Evolutionary conservation across 371 early-diverging fungal genomes (phyloP).

Genomic region (Dipsacomyces acuminosporus): DNA sequence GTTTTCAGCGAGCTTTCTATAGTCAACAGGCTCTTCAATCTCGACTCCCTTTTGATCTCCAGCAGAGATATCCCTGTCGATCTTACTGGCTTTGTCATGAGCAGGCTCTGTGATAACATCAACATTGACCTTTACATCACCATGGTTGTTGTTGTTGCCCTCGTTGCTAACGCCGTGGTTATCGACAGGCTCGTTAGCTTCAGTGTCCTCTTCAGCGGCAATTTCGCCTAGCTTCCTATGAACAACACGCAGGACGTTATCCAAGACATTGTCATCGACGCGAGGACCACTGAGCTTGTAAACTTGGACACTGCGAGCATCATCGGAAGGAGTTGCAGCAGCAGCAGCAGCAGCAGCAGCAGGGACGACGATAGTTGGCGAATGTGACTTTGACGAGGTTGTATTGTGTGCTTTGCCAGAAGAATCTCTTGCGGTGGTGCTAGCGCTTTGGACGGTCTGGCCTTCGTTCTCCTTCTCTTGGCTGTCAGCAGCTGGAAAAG

Average conservation of each 20-base stretch:
- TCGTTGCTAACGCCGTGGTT: not conserved
- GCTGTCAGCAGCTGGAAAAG: too few species aligned
- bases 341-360: conserved; percentile 1
- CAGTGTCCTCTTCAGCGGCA: conserved; percentile 44
- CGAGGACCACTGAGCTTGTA: not conserved
- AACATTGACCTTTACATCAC: conserved; percentile 6
- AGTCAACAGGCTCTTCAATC: conserved; percentile 38
- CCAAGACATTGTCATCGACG: conserved; percentile 15
- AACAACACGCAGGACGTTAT: conserved; percentile 29
- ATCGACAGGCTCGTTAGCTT: conserved; percentile 31
- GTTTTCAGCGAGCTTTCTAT: conserved; percentile 14
- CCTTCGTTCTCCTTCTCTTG: not conserved
- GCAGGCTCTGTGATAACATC: conserved; percentile 12
- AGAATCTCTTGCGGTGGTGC: conserved; percentile 15
- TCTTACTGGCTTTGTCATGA: too few species aligned
- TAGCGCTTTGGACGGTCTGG: not conserved
- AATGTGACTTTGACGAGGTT: not conserved
- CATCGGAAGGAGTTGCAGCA: not conserved
- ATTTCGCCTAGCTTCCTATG: conserved; percentile 32
- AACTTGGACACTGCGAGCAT: not conserved
- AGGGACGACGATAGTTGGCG: not conserved
- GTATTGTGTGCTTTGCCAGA: not conserved
- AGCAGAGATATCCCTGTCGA: not conserved
- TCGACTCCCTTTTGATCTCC: conserved; percentile 12
- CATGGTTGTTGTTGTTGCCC: not conserved